Evolutionary conservation across 441 rosid genomes (phyloP).

Genomic region (Syzygium malaccense): DNA sequence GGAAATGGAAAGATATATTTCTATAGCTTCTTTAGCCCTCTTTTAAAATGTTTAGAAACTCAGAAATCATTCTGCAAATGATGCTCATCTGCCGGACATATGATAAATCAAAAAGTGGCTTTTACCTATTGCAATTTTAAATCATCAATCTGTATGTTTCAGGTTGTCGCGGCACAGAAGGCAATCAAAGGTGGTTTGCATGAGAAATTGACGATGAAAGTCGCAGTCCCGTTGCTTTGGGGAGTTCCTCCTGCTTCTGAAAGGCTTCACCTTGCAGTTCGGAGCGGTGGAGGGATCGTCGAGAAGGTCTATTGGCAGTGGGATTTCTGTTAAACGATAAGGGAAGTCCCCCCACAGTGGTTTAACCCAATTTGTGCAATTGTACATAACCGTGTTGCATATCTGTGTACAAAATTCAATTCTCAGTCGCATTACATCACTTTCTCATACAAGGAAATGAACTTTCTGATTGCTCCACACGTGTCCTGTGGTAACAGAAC

Average conservation of each 20-base stretch:
- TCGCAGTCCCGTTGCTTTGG: constrained; percentile 91
- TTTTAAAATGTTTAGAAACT: not conserved
- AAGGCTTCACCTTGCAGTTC: constrained; percentile 84
- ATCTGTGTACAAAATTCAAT: constrained; percentile 25
- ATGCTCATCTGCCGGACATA: not conserved
- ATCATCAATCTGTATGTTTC: not conserved
- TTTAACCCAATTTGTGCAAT: constrained; percentile 25
- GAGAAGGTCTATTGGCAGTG: constrained; percentile 90
- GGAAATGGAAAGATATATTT: not conserved
- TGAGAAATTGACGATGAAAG: constrained; percentile 82
- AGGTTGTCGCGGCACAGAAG: constrained; percentile 75
- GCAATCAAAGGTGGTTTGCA: constrained; percentile 74
- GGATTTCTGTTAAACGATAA: constrained; percentile 53
- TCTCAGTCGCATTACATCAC: not conserved
- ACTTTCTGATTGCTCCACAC: not conserved
- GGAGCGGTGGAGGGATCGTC: constrained; percentile 86
- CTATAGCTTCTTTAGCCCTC: not conserved
- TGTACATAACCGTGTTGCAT: constrained; percentile 27
- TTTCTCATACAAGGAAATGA: not conserved
- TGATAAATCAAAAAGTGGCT: not conserved
- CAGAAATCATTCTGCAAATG: not conserved
- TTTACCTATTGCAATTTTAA: not conserved
- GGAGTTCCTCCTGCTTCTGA: constrained; percentile 96
- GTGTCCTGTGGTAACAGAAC: not conserved
- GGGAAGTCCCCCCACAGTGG: not conserved